These are phyloP conservation scores for Trichomonascaceae sp. DNA, from an alignment of 1,139 yeast genomes.

Conservation along the genomic window DNA sequence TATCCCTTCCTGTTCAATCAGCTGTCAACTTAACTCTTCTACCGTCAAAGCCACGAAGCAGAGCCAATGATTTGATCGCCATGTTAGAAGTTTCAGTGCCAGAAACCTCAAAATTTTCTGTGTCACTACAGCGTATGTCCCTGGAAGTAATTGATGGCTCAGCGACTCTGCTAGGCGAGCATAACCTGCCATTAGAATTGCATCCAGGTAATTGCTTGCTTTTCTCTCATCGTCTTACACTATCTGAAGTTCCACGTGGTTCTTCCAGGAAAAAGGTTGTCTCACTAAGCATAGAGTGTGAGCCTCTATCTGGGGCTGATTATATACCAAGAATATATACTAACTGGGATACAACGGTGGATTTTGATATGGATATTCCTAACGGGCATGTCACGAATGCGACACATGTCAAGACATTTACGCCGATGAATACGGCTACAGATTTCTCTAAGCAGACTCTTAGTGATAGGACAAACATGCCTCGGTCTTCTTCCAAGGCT, in stretches of 20 bases:
- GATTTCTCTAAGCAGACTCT: not conserved
- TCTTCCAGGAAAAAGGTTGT: constrained; percentile 21
- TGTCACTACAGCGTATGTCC: constrained; percentile 33
- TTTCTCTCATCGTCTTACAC: constrained; percentile 25
- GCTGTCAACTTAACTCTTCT: constrained; percentile 51
- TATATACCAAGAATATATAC: constrained; percentile 37
- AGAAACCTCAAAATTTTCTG: constrained; percentile 33
- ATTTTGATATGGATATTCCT: constrained; percentile 40
- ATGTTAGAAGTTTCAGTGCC: constrained; percentile 51
- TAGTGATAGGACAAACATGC: not conserved
- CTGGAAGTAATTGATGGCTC: constrained; percentile 42
- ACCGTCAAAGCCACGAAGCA: constrained; percentile 52
- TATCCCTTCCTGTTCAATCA: constrained; percentile 40
- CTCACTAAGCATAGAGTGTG: constrained; percentile 18
- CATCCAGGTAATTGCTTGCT: constrained; percentile 32
- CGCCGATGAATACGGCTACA: not conserved
- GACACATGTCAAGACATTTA: not conserved
- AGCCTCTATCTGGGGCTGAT: constrained; percentile 20
- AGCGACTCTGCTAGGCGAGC: constrained; percentile 33
- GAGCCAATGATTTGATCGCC: constrained; percentile 46
- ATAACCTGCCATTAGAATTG: constrained; percentile 30
- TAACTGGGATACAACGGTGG: constrained; percentile 56
- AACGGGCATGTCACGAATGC: not conserved
- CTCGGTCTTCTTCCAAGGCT: not conserved
- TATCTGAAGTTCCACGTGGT: constrained; percentile 20